Base-by-base conservation (phyloP, 2,329 filamentous ascomycete genomes). In the Aspergillus thermomutatus region DNA sequence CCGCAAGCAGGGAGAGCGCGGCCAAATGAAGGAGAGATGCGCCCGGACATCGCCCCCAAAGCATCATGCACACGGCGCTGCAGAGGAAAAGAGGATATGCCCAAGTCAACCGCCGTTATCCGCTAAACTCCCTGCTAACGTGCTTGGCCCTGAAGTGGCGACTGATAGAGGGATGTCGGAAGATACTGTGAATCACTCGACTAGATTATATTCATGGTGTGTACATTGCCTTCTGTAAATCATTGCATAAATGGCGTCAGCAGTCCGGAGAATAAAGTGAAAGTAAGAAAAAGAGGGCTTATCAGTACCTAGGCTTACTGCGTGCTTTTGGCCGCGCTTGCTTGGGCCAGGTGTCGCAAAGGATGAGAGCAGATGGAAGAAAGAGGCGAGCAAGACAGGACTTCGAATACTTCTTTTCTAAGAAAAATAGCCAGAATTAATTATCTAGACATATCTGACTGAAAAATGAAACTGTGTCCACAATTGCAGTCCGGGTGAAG, bases 1-100 rank as follows among this genome's bases (percentile, higher is more conserved):
- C 53, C 58, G 58, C 58, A 34, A 49, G 46, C 27, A 51, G 50
- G 56, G 55, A 40, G 40, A 60, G 47, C 28, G 55, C 46, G 41
- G 54, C 55, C 55, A 52, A 62, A 6, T 55, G 51, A 5, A 55
- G 49, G 56, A 50, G 53, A 49, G 26, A 58, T 58, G 54, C 48
- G 25, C 51, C 52, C 45, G 51, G 50, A 60, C 63, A 64, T 41
- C 45, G 43, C 4, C 23, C 10, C 43, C 11, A 23, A 23, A 46
- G 5, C 43, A 46, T 46, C 11, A 23, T 46, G 43, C 21, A 23
- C 43, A 25, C 25, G 47, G n/a, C 11, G 50, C 26, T 50, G 47
- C 6, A 26, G 8, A 8, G n/a, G 23, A 17, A 14, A 14, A 46
- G 25, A 21, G 21, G 11, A 7, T 46, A 46, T 14, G 43, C 21